Percentiles rank a stretch among this genome's conserved stretches.
Conservation (phyloP, 352 stramenopile genomes). For the Phytopythium cucurbitacearum region DNA sequence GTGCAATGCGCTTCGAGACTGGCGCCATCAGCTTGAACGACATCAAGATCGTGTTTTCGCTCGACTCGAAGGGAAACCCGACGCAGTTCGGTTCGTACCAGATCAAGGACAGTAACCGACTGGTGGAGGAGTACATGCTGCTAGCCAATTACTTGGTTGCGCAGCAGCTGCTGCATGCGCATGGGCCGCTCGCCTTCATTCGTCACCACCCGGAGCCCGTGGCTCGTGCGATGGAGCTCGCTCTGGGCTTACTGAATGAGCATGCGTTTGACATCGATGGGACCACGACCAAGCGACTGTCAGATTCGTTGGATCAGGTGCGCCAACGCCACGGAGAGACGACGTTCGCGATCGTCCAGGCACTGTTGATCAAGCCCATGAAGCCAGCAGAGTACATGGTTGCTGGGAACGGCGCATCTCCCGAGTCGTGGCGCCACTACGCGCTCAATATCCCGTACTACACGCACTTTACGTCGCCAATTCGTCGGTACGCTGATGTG, state of each 20-base stretch:
- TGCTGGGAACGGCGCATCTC: constrained; percentile 64
- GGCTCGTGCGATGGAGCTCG: constrained; percentile 34
- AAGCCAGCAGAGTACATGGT: constrained; percentile 92
- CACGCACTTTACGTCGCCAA: constrained; percentile 98
- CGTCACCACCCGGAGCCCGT: constrained; percentile 86
- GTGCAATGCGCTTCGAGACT: constrained; percentile 86
- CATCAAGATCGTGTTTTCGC: constrained; percentile 92
- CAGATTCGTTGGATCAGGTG: constrained; percentile 81
- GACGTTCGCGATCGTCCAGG: constrained; percentile 86
- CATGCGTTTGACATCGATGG: constrained; percentile 79
- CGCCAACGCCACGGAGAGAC: constrained; percentile 68
- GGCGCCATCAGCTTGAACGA: constrained; percentile 91
- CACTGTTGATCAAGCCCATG: constrained; percentile 94
- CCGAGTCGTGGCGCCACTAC: constrained; percentile 91
- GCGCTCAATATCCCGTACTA: constrained; percentile 97
- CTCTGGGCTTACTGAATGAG: constrained; percentile 34
- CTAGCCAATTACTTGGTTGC: constrained; percentile 98
- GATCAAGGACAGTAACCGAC: constrained; percentile 92
- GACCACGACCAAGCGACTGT: constrained; percentile 75
- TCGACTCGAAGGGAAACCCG: constrained; percentile 92
- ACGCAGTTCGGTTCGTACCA: constrained; percentile 86
- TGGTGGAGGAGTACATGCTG: constrained; percentile 99
- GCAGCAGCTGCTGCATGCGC: constrained; percentile 90
- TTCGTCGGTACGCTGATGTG: constrained; percentile 91
- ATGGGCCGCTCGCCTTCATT: constrained; percentile 86